Percentiles rank a stretch among this genome's conserved stretches.
Evolutionary conservation across 2,329 filamentous ascomycete species (phyloP).

Genomic region (Epichloe hybrida): DNA sequence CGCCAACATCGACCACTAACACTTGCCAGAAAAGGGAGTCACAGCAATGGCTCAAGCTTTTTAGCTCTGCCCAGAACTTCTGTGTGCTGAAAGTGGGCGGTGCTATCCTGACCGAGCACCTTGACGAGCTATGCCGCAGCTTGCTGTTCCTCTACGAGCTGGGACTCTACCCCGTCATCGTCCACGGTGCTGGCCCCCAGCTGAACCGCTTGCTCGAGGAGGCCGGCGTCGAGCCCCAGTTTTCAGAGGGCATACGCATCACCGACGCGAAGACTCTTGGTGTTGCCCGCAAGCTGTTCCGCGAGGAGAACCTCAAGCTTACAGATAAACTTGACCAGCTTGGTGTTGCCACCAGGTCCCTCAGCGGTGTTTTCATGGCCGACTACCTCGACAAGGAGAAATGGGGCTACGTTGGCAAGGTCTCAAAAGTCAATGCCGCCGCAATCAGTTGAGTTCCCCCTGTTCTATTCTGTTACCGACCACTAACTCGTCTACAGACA

Average conservation of each 20-base stretch:
- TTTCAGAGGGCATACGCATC: constrained; percentile 89
- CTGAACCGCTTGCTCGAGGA: constrained; percentile 83
- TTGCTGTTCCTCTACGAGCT: constrained; percentile 90
- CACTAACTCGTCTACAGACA: background rate
- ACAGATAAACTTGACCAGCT: constrained; percentile 80
- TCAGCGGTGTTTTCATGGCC: constrained; percentile 83
- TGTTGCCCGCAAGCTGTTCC: constrained; percentile 80
- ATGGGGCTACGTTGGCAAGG: constrained; percentile 91
- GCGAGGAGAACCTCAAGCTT: constrained; percentile 89
- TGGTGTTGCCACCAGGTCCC: constrained; percentile 76
- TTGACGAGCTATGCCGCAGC: constrained; percentile 80
- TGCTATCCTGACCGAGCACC: constrained; percentile 86
- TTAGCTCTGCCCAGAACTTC: constrained; percentile 93
- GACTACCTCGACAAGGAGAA: constrained; percentile 95
- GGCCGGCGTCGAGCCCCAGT: constrained; percentile 86
- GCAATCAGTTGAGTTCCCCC: constrained; percentile 50
- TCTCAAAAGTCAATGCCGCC: constrained; percentile 79
- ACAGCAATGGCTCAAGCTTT: constrained; percentile 94
- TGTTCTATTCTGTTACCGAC: background rate
- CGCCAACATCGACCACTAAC: constrained; percentile 14
- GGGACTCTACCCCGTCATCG: constrained; percentile 85
- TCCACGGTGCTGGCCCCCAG: constrained; percentile 90
- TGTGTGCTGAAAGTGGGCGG: constrained; percentile 97
- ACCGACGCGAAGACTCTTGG: constrained; percentile 92
- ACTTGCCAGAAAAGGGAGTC: constrained; percentile 9